Evolutionary conservation across 192 early-diverging fungal genomes (phyloP).

Genomic region (Pilobolus umbonatus): DNA sequence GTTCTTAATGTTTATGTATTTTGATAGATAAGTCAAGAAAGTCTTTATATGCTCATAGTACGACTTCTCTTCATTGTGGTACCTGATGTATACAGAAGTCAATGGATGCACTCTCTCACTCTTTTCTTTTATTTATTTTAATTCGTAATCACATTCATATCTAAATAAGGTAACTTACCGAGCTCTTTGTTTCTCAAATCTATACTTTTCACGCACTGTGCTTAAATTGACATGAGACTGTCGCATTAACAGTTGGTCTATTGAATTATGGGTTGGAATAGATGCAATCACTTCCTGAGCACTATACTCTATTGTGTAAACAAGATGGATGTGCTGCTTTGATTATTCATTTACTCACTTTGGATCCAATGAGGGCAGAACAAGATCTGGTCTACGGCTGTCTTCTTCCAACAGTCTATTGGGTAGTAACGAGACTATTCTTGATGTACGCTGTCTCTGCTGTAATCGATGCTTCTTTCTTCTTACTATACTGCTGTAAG

Average conservation of each 20-base stretch:
- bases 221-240: slow-evolving; percentile 23
- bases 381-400: background rate
- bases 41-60: too few species aligned
- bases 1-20: too few species aligned
- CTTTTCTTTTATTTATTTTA: background rate
- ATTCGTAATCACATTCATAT: background rate
- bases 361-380: slow-evolving; percentile 22
- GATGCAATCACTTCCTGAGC: slow-evolving; percentile 22
- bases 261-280: background rate
- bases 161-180: too few species aligned
- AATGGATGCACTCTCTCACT: background rate
- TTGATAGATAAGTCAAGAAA: too few species aligned
- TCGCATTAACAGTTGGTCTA: slow-evolving; percentile 20
- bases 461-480: slow-evolving; percentile 9
- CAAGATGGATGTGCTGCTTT: background rate
- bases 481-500: background rate
- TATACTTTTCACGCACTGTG: slow-evolving; percentile 23
- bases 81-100: too few species aligned
- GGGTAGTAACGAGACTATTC: background rate
- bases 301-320: slow-evolving; percentile 1
- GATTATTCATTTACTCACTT: slow-evolving; percentile 8
- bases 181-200: slow-evolving; percentile 9
- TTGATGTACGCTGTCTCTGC: slow-evolving; percentile 7
- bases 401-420: slow-evolving; percentile 3
- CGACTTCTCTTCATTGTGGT: too few species aligned